Base-by-base conservation (phyloP, 2,329 filamentous ascomycete species). In the Pezicula neosporulosa region DNA sequence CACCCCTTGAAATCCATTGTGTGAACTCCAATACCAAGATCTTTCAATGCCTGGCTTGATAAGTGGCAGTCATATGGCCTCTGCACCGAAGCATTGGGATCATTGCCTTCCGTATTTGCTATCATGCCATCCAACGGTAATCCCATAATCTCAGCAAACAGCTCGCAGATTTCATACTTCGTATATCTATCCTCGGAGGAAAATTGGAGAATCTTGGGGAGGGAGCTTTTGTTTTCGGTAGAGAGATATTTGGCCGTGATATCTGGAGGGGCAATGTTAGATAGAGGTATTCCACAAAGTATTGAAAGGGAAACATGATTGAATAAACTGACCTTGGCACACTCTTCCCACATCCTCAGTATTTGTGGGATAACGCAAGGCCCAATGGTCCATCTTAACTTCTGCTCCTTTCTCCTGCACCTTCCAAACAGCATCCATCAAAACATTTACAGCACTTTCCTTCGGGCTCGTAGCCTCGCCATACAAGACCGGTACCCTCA, bases 1-100 rank as follows among this genome's bases (percentile, higher is more conserved):
- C 91, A 96, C 15, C 77, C 84, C 43, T 74, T 74, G 66, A 96
- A 96, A 60, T 91, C 81, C 63, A 85, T 80, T 0, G 89, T 90
- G 43, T 79, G 74, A 50, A 93, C 82, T 63, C 88, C 79, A 56
- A 96, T 88, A 0, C 83, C 89, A 55, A 96, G 66, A 13, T 89
- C 82, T 66, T 81, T 81, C 57, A 96, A 71, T 37, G 76, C 82
- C 68, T 80, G 81, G 8, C 88, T 96, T 62, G 89, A 91, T 43
- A 97, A 74, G 69, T 96, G 90, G 61, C 88, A 93, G 70, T 96
- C 90, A 65, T 89, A 96, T 12, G 92, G 91, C 56, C 91, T 78
- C 70, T 91, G 82, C 0, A 91, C 88, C 19, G 78, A 77, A 42
- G 86, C 82, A 55, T 82, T 84, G 6, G 85, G 83, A 57, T 89